Base-by-base conservation (phyloP, 2,329 filamentous ascomycete genomes). In the Elsinoe perseae region DNA sequence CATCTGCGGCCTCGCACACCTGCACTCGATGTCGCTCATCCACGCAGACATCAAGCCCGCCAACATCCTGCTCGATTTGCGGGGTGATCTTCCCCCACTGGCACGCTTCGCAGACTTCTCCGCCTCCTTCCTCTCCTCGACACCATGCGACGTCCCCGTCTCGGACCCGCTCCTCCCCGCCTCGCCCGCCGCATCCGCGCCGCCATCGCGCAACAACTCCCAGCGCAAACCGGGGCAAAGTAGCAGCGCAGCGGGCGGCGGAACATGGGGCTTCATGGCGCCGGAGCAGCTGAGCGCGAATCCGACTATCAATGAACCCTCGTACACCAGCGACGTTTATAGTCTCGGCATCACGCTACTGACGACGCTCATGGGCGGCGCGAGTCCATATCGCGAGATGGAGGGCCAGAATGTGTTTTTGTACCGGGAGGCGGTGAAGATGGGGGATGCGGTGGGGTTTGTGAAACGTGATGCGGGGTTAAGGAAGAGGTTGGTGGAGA, bases 1-100 rank as follows among this genome's bases (percentile, higher is more conserved):
- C 5, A 65, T 75, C 27, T 62, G 64, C 34, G 72, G 72, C 18
- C 64, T 77, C 2, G 66, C 66, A 3, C 76, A 74, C 68, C 61
- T 77, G 56, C 69, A 74, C 56, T 57, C 63, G 6, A 66, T 69
- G 23, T 66, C 65, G 20, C 69, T 74, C 50, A 66, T 73, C 1
- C 71, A 73, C 56, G 74, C 72, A 4, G 75, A 77, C 57, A 71
- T 77, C 64, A 77, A 77, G 62, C 73, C 75, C 1, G 68, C 68
- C 1, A 77, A 77, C 62, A 69, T 77, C 43, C 68, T 77, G 32
- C 62, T 74, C 52, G 62, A 59, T 55, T 58, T 65, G 56, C 61
- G 64, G 12, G 57, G 61, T 36, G 59, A 62, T 28, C 55, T 59
- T 30, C 59, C 59, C 12, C 58, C 63, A 3, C 58, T 62, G 32